Base-by-base conservation (phyloP, 371 early-diverging fungal genomes). In the Mortierella sp. region DNA sequence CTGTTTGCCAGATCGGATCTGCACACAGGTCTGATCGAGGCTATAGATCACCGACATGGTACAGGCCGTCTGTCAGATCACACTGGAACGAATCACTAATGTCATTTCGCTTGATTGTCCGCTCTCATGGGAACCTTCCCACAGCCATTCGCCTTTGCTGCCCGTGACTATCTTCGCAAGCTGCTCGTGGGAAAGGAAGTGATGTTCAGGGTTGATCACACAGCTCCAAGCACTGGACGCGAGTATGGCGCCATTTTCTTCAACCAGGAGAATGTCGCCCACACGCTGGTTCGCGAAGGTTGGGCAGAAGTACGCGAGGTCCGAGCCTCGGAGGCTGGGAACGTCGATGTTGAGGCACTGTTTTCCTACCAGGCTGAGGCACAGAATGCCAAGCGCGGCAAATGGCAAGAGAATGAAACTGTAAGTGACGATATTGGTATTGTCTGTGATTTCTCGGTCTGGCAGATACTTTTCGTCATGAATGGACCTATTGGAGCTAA, bases 101-200 rank as follows among this genome's bases (percentile, higher is more conserved):
- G 16, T 17, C 44, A 19, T 16, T 43, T n/a, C n/a, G n/a, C n/a
- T 40, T 40, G 49, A 53, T 44, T 60, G 56, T 60, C 67, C 41
- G 67, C 60, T 67, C 49, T 48, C 43, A 59, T 47, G 24, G 17
- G 16, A 28, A 3, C 28, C 28, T 1, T 12, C 16, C 6, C 28
- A 14, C 54, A 95, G 94, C 86, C 92, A 12, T 95, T 91, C 66
- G 95, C 95, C 24, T 94, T 92, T 71, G 92, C 88, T 50, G 82
- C 96, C 29, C 92, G 97, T 27, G 95, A 98, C 72, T 94, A 81
- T 71, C 85, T 97, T 65, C 93, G 98, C 59, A 89, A 89, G 58
- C 80, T 93, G 14, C 66, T 95, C 4, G 93, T 96, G 27, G 97
- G 97, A 22, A 96, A 95, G 72, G 92, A 94, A 57, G 94, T 97